Evolutionary conservation across 345 rosid genomes (phyloP).

Genomic region (Arabis alpina): DNA sequence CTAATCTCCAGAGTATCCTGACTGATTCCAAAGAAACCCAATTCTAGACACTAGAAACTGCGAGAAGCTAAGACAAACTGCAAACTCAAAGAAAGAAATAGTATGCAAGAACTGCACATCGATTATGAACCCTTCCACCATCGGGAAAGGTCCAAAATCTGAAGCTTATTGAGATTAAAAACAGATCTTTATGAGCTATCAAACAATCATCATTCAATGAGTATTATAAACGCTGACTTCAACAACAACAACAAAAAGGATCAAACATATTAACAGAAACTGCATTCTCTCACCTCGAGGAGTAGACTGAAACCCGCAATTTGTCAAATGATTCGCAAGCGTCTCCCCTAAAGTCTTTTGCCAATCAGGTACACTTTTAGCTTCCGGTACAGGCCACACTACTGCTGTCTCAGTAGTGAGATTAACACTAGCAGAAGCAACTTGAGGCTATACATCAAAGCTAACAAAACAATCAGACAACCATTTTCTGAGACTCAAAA

Average conservation of each 20-base stretch:
- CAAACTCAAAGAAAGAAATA: constrained; percentile 18
- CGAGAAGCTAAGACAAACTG: neutral
- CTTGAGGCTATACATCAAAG: constrained; percentile 71
- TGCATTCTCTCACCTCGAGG: constrained; percentile 65
- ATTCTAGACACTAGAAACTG: constrained; percentile 13
- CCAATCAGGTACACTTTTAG: constrained; percentile 77
- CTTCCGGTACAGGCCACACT: constrained; percentile 89
- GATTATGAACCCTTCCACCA: constrained; percentile 12
- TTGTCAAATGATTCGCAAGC: constrained; percentile 86
- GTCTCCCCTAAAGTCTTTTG: constrained; percentile 77
- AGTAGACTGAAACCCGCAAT: constrained; percentile 80
- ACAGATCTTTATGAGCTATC: neutral
- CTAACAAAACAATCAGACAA: constrained; percentile 1
- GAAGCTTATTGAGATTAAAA: neutral
- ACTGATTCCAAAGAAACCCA: constrained; percentile 7
- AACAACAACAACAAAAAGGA: neutral
- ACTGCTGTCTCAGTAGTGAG: constrained; percentile 93
- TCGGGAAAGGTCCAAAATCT: neutral
- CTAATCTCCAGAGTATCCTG: constrained; percentile 20
- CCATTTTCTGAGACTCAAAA: neutral
- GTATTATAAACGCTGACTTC: neutral
- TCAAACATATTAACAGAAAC: neutral
- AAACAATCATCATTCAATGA: constrained; percentile 17
- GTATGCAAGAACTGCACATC: neutral
- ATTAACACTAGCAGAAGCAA: constrained; percentile 85